Evolutionary conservation across 2,329 filamentous ascomycete species (phyloP), one percentile per base, ranked within the genome.

Genomic region (Pyrenochaeta sp.): DNA sequence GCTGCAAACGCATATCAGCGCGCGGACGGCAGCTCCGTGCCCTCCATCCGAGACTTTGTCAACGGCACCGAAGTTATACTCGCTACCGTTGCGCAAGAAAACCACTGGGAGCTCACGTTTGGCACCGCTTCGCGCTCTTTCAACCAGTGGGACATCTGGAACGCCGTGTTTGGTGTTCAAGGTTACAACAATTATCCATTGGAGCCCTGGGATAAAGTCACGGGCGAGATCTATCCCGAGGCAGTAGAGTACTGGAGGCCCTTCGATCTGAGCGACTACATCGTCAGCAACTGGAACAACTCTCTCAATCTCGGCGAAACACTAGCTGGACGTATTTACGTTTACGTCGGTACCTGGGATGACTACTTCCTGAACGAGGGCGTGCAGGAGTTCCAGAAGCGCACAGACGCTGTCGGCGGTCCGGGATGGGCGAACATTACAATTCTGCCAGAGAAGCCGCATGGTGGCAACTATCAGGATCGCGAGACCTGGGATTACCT

Each of bases 171-270:
- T 25, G 72, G 74, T 7, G 70, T 68, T 0, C 76, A 78, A 45
- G 76, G 76, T 4, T 67, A 70, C 44, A 78, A 78, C 59, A 65
- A 69, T 37, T 78, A 79, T 47, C 76, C 76, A 8, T 72, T 79
- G 7, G 76, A 76, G 58, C 69, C 77, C 0, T 78, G 77, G 77
- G 72, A 79, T 56, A 78, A 78, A 53, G 73, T 77, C 27, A 77
- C 75, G 0, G 76, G 76, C 13, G 75, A 78, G 34, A 75, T 79
- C 5, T 78, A 77, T 45, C 73, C 65, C 0, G 74, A 72, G 15
- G 76, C 75, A 3, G 75, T 79, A 0, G 66, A 73, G 28, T 68
- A 68, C 58, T 78, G 77, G 77, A 77, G 76, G 54, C 68, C 67
- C 0, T 71, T 78, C 36, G 77, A 79, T 56, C 64, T 79, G 3